Base-by-base conservation (phyloP, 345 rosid genomes). In the Melaleuca quinquenervia region DNA sequence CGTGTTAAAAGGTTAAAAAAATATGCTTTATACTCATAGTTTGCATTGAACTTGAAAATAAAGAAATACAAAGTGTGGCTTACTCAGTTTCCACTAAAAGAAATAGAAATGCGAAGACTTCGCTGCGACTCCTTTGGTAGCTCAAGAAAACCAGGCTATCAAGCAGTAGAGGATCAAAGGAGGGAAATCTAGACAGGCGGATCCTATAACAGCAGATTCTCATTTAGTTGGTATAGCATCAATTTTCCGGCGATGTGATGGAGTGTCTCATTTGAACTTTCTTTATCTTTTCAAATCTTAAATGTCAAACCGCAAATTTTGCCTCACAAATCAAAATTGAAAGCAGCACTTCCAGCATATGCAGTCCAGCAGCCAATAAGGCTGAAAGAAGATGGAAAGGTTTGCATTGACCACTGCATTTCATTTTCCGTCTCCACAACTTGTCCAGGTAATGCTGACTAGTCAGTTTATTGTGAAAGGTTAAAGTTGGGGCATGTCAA, bases 161-260 rank as follows among this genome's bases (percentile, higher is more conserved):
- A 97, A 97, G 89, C 92, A 94, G 87, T 99, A 97, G 92, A 96
- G 94, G 94, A 93, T 97, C 82, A 99, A 96, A 3, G 98, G 92
- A 82, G 97, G 99, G 84, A 92, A 85, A 85, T 91, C 98, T 50
- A 95, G 97, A 94, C 98, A 93, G 96, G 99, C 96, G 85, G 85
- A 52, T 8, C 52, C 32, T 48, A 50, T 55, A 54, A 32, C 26
- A 45, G n/a, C 54, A 29, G 6, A 50, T n/a, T 22, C 18, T 24
- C 27, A 50, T 27, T 64, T 32, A 48, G 54, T 45, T 36, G 45
- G 50, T 82, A 51, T 52, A 29, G 11, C 53, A 60, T 14, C 60
- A 41, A 41, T 76, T 3, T 6, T 70, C 48, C 29, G 13, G 20
- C 27, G 16, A 53, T 58, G 82, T 32, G 50, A 84, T 6, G 21